Evolutionary conservation across 306 rosid genomes (phyloP).

Genomic region (Senna tora): DNA sequence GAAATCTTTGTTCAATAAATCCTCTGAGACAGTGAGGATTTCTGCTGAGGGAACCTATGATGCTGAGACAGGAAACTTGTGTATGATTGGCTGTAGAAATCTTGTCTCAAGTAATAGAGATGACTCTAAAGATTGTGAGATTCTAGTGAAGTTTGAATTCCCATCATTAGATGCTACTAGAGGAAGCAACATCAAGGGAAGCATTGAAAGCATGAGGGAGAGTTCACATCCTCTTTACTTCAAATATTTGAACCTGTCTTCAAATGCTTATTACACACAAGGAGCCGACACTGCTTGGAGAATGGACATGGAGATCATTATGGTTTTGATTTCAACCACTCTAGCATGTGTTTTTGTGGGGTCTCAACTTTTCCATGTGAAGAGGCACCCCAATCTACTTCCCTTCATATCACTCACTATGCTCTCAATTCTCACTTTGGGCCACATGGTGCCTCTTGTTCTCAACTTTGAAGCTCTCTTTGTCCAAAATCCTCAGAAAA

Average conservation of each 20-base stretch:
- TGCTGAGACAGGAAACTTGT: conserved; percentile 51
- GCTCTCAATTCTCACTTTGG: conserved; percentile 49
- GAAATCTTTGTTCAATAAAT: conserved; percentile 1
- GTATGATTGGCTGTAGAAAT: conserved; percentile 58
- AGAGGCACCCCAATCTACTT: conserved; percentile 42
- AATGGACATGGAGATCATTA: conserved; percentile 44
- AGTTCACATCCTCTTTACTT: conserved; percentile 49
- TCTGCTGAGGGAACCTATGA: conserved; percentile 59
- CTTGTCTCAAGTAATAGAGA: neutral
- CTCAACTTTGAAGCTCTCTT: conserved; percentile 55
- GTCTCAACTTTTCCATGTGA: conserved; percentile 50
- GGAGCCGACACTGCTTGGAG: conserved; percentile 33
- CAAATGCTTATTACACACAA: conserved; percentile 23
- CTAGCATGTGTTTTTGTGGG: conserved; percentile 48
- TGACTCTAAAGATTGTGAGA: conserved; percentile 47
- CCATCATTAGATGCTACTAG: conserved; percentile 16
- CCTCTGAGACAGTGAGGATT: conserved; percentile 4
- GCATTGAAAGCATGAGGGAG: conserved; percentile 48
- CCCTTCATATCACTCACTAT: conserved; percentile 50
- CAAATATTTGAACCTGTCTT: conserved; percentile 34
- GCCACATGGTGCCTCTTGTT: conserved; percentile 49
- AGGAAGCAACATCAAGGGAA: conserved; percentile 39
- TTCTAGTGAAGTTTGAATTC: conserved; percentile 47
- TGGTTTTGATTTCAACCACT: conserved; percentile 51
- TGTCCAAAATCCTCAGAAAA: neutral